phyloP scores from a whole-genome alignment of 1,139 yeast genomes.

The Kluyveromyces sp. region DNA sequence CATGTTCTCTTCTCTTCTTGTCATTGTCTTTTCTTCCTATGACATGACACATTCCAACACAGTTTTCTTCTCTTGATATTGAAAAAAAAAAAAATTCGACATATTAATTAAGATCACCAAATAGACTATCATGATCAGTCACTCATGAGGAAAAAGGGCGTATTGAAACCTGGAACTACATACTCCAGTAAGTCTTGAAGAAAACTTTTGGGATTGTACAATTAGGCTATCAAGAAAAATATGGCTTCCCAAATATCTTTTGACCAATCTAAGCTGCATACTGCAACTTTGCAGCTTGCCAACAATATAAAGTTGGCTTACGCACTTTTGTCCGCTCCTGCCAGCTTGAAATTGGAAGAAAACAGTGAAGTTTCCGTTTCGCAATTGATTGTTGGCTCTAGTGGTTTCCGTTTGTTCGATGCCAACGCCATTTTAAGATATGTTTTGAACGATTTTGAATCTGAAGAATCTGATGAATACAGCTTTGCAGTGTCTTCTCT shows the following conservation, averaged over 20 bases:
- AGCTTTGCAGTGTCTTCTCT: conserved; percentile 31
- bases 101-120: too few relatives aligned
- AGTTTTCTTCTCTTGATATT: too few relatives aligned
- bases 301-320: conserved; percentile 55
- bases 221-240: background rate
- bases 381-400: conserved; percentile 32
- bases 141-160: too few relatives aligned
- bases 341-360: conserved; percentile 24
- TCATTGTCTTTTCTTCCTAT: too few relatives aligned
- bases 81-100: too few relatives aligned
- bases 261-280: conserved; percentile 33
- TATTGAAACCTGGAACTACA: background rate
- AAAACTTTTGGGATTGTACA: background rate
- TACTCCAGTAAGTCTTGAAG: too few relatives aligned
- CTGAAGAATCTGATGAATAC: conserved; percentile 32
- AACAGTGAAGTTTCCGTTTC: conserved; percentile 34
- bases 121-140: too few relatives aligned
- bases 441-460: conserved; percentile 42
- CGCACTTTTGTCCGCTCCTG: conserved; percentile 32
- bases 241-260: conserved; percentile 36
- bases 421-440: conserved; percentile 79
- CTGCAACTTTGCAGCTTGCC: conserved; percentile 36
- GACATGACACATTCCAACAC: too few relatives aligned
- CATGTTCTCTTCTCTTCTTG: too few relatives aligned
- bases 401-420: conserved; percentile 52